Conservation (phyloP, 148 eudicot species). For the Rhododendron williamsianum region DNA sequence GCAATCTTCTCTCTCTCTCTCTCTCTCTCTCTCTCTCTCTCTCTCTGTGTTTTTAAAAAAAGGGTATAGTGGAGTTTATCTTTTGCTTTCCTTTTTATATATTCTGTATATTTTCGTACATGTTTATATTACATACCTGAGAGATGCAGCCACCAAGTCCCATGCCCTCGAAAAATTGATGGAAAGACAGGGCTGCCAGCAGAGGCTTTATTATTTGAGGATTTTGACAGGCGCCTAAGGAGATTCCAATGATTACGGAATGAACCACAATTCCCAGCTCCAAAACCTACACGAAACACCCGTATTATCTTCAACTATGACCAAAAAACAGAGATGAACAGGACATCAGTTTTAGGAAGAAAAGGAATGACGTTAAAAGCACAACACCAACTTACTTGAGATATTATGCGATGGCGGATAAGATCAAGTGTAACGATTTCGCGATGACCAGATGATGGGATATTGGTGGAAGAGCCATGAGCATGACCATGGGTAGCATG, state of each 20-base stretch:
- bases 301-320: background rate
- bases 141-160: slow-evolving; percentile 86
- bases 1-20: background rate
- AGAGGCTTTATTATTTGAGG: slow-evolving; percentile 58
- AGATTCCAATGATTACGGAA: slow-evolving; percentile 72
- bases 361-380: background rate
- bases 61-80: background rate
- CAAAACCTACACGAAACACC: slow-evolving; percentile 43
- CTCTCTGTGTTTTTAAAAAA: background rate
- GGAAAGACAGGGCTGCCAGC: slow-evolving; percentile 64
- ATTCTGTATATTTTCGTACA: background rate
- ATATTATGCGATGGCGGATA: slow-evolving; percentile 60
- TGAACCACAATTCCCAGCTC: slow-evolving; percentile 86
- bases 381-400: slow-evolving; percentile 46
- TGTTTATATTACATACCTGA: slow-evolving; percentile 40
- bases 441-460: background rate
- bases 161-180: slow-evolving; percentile 90
- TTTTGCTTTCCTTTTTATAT: background rate
- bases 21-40: background rate
- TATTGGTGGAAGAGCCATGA: slow-evolving; percentile 37
- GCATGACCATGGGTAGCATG: slow-evolving; percentile 44
- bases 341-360: background rate
- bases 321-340: background rate
- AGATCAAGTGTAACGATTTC: slow-evolving; percentile 25
- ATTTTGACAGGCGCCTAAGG: slow-evolving; percentile 64